Evolutionary conservation across 306 rosid genomes (phyloP), one percentile per base, ranked within the genome.

Genomic region (Vigna nakashimae): DNA sequence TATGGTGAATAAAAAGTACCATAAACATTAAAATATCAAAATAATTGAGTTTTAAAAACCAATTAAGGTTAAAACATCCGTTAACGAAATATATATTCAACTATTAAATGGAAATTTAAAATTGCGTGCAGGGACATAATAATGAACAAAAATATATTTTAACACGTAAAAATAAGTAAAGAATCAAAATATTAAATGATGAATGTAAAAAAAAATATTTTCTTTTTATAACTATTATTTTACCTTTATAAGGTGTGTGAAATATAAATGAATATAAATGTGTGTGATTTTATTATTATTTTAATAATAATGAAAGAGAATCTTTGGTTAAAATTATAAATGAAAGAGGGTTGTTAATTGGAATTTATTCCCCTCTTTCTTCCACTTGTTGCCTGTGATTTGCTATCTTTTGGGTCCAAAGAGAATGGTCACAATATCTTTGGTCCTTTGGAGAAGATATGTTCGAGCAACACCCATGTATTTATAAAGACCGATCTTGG

Each of bases 381-480:
- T 64, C 78, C 82, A 81, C 82, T 86, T 77, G 86, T 50, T 11
- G 62, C 4, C 38, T n/a, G 1, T 73, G 82, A 36, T 36, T 36
- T 36, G 42, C 9, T 36, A 36, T 36, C 42, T 36, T 36, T 36
- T 36, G 2, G 42, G 28, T 84, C 75, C 52, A 60, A 77, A 79
- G 80, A 76, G 74, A 69, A 79, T 30, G 76, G 76, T 84, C 68
- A 65, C 85, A 80, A 80, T 79, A 77, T 77, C 73, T 87, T 80
- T 65, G 63, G 72, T 69, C 88, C 78, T 67, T 85, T 85, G 58
- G 38, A 80, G 82, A 82, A 82, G 86, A 91, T 88, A 89, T 89
- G 85, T 89, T 86, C 88, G 49, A 24, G 77, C 90, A 82, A 65
- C 82, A 82, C 69, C 63, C 78, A 75, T 71, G 86, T 84, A 84